These are phyloP conservation scores for Gillenia trifoliata DNA, from an alignment of 306 rosid species.

Conservation along the genomic window DNA sequence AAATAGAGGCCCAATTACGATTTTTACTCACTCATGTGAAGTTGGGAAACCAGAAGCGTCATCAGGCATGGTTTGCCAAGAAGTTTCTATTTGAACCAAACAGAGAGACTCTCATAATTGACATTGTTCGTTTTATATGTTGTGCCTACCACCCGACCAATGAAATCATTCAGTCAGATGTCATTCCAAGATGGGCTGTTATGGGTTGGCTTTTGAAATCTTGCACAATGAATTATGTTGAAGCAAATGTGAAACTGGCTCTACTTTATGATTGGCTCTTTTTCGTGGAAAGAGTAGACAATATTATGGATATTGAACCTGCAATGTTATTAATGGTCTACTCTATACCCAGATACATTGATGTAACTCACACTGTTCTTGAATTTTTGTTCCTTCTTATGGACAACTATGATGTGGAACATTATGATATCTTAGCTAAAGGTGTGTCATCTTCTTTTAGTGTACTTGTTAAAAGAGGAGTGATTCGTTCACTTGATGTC, in stretches of 20 bases:
- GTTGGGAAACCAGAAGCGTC: constrained; percentile 60
- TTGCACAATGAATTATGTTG: constrained; percentile 45
- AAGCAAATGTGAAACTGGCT: constrained; percentile 59
- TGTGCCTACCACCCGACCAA: constrained; percentile 83
- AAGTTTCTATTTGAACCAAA: constrained; percentile 52
- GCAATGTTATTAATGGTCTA: constrained; percentile 67
- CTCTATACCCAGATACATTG: constrained; percentile 56
- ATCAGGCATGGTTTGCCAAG: constrained; percentile 66
- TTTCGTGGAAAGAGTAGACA: constrained; percentile 55
- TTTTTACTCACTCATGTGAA: constrained; percentile 72
- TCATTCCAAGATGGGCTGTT: constrained; percentile 82
- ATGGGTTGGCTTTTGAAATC: constrained; percentile 76
- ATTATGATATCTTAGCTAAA: constrained; percentile 36
- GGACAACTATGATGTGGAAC: constrained; percentile 62
- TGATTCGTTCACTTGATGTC: constrained; percentile 52
- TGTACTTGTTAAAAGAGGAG: constrained; percentile 43
- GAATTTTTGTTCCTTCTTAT: constrained; percentile 68
- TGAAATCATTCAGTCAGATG: constrained; percentile 76
- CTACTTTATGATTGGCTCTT: constrained; percentile 90
- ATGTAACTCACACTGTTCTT: constrained; percentile 54
- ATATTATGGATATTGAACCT: constrained; percentile 82
- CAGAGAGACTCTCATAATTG: constrained; percentile 56
- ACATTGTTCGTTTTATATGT: constrained; percentile 73
- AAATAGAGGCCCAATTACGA: constrained; percentile 64
- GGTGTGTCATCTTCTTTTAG: constrained; percentile 60